Percentiles rank a stretch among this genome's conserved stretches.
phyloP scores from a whole-genome alignment of 768 basidiomycete genomes.

The Pulveroboletus sp. region DNA sequence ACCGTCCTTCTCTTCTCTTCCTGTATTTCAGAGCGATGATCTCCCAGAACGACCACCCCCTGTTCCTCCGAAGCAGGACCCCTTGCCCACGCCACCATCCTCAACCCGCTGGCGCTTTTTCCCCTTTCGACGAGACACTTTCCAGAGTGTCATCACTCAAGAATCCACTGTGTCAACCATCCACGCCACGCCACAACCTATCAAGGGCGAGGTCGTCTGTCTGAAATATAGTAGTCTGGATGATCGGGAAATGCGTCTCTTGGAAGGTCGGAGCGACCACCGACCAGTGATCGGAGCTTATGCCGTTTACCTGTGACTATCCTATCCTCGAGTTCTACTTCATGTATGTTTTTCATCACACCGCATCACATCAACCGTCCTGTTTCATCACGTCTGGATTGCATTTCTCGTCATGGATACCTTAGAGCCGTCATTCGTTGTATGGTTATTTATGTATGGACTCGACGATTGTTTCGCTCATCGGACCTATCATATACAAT shows the following conservation, averaged over 20 bases:
- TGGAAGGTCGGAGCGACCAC: conserved; percentile 82
- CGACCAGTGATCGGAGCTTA: conserved; percentile 82
- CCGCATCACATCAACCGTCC: conserved; percentile 7
- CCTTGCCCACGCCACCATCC: conserved; percentile 19
- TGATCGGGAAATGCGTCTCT: conserved; percentile 66
- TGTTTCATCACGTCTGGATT: conserved; percentile 1
- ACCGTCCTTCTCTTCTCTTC: conserved; percentile 11
- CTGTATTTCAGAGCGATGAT: conserved; percentile 11
- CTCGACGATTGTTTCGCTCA: conserved; percentile 5
- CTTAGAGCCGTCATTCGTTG: conserved; percentile 12
- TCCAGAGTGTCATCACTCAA: conserved; percentile 27
- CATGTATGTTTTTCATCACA: conserved; percentile 6
- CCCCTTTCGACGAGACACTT: conserved; percentile 42
- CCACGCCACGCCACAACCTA: conserved; percentile 28
- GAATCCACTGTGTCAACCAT: conserved; percentile 21
- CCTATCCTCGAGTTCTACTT: background rate
- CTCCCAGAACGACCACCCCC: conserved; percentile 26
- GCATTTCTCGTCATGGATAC: conserved; percentile 14
- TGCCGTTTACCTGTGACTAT: conserved; percentile 54
- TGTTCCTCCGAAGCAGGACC: conserved; percentile 29
- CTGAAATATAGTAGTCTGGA: conserved; percentile 69
- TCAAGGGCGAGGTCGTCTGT: conserved; percentile 70
- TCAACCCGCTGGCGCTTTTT: conserved; percentile 49
- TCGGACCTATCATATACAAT: conserved; percentile 10
- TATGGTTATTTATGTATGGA: conserved; percentile 17